Evolutionary conservation across 805 yeast genomes (phyloP).

Genomic region (Sugiyamaella valdiviana): DNA sequence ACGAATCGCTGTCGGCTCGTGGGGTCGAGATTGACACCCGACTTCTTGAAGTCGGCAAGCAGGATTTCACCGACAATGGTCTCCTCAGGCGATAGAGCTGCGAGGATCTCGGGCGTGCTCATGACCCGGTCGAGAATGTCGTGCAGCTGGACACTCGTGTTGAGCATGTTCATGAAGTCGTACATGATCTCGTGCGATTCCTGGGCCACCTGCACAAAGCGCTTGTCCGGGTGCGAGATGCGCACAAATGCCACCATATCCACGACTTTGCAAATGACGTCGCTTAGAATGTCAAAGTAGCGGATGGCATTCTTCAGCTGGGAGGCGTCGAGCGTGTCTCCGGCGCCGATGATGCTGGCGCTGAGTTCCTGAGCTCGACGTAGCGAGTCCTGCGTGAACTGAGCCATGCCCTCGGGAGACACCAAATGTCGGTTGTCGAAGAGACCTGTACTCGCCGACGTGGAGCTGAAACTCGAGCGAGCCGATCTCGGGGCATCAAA

Average conservation of each 20-base stretch:
- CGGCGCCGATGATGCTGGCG: constrained; percentile 40
- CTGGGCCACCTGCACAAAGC: constrained; percentile 76
- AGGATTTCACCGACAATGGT: constrained; percentile 73
- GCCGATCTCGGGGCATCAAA: neutral
- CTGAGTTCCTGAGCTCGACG: constrained; percentile 58
- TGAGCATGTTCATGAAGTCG: constrained; percentile 87
- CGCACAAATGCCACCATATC: constrained; percentile 91
- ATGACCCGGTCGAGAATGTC: constrained; percentile 53
- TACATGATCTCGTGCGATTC: constrained; percentile 81
- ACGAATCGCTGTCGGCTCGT: constrained; percentile 64
- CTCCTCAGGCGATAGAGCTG: constrained; percentile 63
- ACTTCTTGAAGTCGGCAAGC: constrained; percentile 77
- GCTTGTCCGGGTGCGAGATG: constrained; percentile 72
- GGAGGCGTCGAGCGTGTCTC: constrained; percentile 30
- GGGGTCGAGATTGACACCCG: constrained; percentile 77
- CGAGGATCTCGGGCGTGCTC: constrained; percentile 32
- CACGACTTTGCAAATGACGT: constrained; percentile 82
- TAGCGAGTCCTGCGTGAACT: constrained; percentile 63
- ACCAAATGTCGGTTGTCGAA: constrained; percentile 67
- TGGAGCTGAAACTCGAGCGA: neutral
- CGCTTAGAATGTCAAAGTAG: constrained; percentile 77
- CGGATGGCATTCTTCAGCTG: constrained; percentile 46
- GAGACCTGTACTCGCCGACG: constrained; percentile 46
- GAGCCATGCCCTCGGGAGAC: constrained; percentile 62
- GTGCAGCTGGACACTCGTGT: constrained; percentile 73